Conservation (phyloP, 768 basidiomycete species). For the Agaricus blazei region DNA sequence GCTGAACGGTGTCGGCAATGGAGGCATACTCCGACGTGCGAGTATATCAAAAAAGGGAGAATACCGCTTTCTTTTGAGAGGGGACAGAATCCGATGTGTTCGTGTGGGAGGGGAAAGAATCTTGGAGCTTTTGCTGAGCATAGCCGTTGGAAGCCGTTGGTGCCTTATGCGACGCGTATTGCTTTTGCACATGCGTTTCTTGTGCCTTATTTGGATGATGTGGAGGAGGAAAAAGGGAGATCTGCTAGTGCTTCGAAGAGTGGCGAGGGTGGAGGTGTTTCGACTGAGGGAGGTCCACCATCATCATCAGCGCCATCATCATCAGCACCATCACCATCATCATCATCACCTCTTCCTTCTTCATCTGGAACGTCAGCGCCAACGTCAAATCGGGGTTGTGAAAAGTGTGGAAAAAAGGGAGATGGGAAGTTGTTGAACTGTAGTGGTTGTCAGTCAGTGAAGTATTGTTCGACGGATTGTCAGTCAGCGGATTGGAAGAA, state of each 20-base stretch:
- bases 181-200: constrained; percentile 52
- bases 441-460: constrained; percentile 29
- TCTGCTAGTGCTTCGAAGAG: no score
- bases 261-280: no score
- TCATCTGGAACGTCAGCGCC: no score
- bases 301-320: no score
- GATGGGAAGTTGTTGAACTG: constrained; percentile 26
- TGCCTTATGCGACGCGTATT: constrained; percentile 39
- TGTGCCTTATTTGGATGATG: constrained; percentile 39
- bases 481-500: constrained; percentile 43
- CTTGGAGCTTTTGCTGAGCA: constrained; percentile 29
- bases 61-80: constrained; percentile 36
- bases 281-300: no score
- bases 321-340: no score
- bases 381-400: constrained; percentile 2
- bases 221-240: neutral
- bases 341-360: no score
- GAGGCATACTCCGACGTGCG: constrained; percentile 42
- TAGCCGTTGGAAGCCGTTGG: constrained; percentile 32
- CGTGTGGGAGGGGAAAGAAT: constrained; percentile 48
- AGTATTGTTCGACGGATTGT: constrained; percentile 40
- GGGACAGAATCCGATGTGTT: constrained; percentile 39
- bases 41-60: constrained; percentile 31
- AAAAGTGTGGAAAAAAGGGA: constrained; percentile 14
- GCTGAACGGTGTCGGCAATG: constrained; percentile 52